phyloP scores from a whole-genome alignment of 2,329 filamentous ascomycete species.

The Cladosporium austrohemisphaericum region DNA sequence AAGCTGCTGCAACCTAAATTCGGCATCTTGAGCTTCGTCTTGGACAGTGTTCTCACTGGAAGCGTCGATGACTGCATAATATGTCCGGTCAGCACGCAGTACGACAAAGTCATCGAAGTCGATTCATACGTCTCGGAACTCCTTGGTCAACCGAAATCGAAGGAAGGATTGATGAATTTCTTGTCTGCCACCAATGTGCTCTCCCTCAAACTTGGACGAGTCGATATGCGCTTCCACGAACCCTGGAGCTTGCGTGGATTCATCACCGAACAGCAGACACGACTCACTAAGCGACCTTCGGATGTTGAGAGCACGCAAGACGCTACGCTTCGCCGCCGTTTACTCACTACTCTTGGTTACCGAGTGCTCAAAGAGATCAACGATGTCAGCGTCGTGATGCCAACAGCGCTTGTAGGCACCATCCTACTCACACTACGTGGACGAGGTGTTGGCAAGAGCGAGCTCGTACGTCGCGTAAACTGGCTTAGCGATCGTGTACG shows the following conservation, averaged over 20 bases:
- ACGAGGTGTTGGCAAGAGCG: constrained; percentile 81
- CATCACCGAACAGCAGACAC: constrained; percentile 68
- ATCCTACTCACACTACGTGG: constrained; percentile 87
- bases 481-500: constrained; percentile 82
- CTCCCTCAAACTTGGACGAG: constrained; percentile 80
- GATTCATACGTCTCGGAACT: constrained; percentile 95
- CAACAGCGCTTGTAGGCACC: constrained; percentile 90
- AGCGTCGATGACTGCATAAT: constrained; percentile 87
- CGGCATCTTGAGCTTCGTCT: constrained; percentile 84
- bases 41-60: constrained; percentile 85
- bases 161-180: constrained; percentile 88
- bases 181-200: constrained; percentile 84
- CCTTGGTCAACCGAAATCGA: constrained; percentile 88
- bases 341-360: constrained; percentile 85
- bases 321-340: constrained; percentile 55
- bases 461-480: constrained; percentile 80
- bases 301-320: constrained; percentile 25
- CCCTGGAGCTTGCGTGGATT: constrained; percentile 88
- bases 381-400: constrained; percentile 94
- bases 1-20: constrained; percentile 94
- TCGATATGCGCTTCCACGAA: constrained; percentile 94
- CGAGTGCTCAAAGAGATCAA: constrained; percentile 93
- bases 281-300: constrained; percentile 30
- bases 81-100: constrained; percentile 93
- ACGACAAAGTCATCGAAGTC: constrained; percentile 98